Evolutionary conservation across 1,284 basidiomycete genomes (phyloP).

Genomic region (Amylostereum chailletii): DNA sequence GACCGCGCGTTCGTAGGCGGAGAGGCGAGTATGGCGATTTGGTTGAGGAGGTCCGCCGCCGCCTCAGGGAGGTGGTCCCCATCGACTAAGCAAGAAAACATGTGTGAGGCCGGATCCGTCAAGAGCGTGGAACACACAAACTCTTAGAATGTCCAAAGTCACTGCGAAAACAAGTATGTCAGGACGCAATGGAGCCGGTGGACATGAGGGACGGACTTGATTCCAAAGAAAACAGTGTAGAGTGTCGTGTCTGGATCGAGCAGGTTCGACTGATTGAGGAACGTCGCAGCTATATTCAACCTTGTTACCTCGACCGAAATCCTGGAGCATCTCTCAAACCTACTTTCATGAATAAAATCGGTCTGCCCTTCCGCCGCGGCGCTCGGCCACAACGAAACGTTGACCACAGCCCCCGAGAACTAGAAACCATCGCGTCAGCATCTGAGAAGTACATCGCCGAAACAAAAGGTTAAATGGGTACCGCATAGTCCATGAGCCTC

Average conservation of each 20-base stretch:
- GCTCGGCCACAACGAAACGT: slow-evolving; percentile 21
- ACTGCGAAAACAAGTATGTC: slow-evolving; percentile 8
- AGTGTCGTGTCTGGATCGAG: slow-evolving; percentile 23
- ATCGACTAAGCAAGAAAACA: slow-evolving; percentile 16
- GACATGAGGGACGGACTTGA: slow-evolving; percentile 19
- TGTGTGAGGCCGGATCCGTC: neutral
- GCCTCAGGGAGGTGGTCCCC: slow-evolving; percentile 23
- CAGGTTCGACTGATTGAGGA: slow-evolving; percentile 21
- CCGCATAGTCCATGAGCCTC: slow-evolving; percentile 33
- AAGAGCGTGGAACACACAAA: slow-evolving; percentile 6
- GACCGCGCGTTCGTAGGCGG: slow-evolving; percentile 19
- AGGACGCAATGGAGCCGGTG: neutral
- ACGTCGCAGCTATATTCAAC: slow-evolving; percentile 15
- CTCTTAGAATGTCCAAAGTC: slow-evolving; percentile 20
- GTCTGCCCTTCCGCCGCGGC: neutral
- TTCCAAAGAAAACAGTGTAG: slow-evolving; percentile 27
- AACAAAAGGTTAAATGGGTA: slow-evolving; percentile 15
- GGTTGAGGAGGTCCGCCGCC: slow-evolving; percentile 22
- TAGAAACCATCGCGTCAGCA: slow-evolving; percentile 28
- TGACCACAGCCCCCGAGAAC: slow-evolving; percentile 15
- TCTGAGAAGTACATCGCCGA: neutral
- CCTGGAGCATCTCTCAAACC: too few species aligned
- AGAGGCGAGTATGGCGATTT: slow-evolving; percentile 19
- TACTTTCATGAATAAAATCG: too few species aligned
- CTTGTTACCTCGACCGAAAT: too few species aligned